These are phyloP conservation scores for Phytophthora macrochlamydospora DNA, from an alignment of 352 stramenopile genomes.

Conservation along the genomic window DNA sequence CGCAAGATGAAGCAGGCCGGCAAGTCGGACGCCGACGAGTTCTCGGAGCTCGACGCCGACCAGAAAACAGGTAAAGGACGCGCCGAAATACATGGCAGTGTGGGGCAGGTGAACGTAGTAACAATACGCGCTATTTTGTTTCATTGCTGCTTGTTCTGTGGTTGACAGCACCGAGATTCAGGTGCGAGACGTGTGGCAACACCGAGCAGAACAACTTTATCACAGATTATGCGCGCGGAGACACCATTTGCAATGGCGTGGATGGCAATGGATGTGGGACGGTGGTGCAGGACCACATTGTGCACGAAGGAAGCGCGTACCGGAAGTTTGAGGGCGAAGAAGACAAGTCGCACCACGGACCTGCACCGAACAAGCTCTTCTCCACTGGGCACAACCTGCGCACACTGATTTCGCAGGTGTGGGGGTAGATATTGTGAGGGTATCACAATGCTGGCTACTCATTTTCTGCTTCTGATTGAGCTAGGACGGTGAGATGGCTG, in stretches of 20 bases:
- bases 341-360: constrained; percentile 96
- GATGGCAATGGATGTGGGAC: constrained; percentile 92
- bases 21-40: constrained; percentile 90
- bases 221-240: constrained; percentile 86
- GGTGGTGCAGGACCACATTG: constrained; percentile 94
- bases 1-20: constrained; percentile 90
- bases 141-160: constrained; percentile 4
- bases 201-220: constrained; percentile 92
- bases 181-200: constrained; percentile 88
- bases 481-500: constrained; percentile 87
- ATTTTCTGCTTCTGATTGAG: constrained; percentile 15
- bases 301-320: constrained; percentile 96
- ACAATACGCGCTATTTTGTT: constrained; percentile 9
- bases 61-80: constrained; percentile 72
- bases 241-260: constrained; percentile 88
- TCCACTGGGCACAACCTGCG: constrained; percentile 95
- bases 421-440: constrained; percentile 9
- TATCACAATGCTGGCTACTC: constrained; percentile 17
- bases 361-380: constrained; percentile 95
- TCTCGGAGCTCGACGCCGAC: constrained; percentile 84
- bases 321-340: constrained; percentile 98
- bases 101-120: neutral
- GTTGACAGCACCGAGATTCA: constrained; percentile 69
- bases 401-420: constrained; percentile 92
- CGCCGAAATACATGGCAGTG: constrained; percentile 11